Conservation (phyloP, 2,329 filamentous ascomycete species). For the Cladobotryum mycophilum region DNA sequence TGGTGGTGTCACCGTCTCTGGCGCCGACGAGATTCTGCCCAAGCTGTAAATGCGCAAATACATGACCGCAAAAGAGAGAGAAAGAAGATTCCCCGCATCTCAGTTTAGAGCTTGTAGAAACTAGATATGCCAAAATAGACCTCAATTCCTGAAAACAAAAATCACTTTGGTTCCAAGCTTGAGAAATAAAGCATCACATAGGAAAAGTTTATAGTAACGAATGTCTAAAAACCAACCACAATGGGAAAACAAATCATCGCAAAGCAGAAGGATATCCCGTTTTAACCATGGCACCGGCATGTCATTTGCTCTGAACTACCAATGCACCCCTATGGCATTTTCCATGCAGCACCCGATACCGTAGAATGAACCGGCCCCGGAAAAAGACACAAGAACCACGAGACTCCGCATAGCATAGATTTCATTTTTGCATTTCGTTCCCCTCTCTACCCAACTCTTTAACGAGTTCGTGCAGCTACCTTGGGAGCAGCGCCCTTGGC, state of each 20-base stretch:
- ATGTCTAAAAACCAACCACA: no score
- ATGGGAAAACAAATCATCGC: no score
- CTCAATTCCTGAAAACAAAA: no score
- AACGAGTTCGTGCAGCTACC: constrained; percentile 81
- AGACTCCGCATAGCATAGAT: constrained; percentile 28
- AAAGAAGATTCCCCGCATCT: not conserved
- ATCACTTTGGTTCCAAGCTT: no score
- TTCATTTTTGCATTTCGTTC: constrained; percentile 16
- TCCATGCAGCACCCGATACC: constrained; percentile 35
- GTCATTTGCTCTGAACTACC: constrained; percentile 35
- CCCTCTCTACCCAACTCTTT: constrained; percentile 18
- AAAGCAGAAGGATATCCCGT: not conserved
- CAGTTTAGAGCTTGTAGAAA: no score
- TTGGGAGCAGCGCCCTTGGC: constrained; percentile 85
- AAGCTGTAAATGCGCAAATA: constrained; percentile 36
- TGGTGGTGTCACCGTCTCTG: constrained; percentile 40
- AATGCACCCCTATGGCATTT: constrained; percentile 36
- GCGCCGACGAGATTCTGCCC: constrained; percentile 48
- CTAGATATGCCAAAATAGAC: no score
- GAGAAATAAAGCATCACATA: no score
- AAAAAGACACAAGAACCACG: constrained; percentile 39
- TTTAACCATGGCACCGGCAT: constrained; percentile 28
- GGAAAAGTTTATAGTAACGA: no score
- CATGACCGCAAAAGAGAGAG: not conserved
- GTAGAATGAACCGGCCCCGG: constrained; percentile 35